Evolutionary conservation across 2,329 filamentous ascomycete genomes (phyloP).

Genomic region (Lojkania enalia): DNA sequence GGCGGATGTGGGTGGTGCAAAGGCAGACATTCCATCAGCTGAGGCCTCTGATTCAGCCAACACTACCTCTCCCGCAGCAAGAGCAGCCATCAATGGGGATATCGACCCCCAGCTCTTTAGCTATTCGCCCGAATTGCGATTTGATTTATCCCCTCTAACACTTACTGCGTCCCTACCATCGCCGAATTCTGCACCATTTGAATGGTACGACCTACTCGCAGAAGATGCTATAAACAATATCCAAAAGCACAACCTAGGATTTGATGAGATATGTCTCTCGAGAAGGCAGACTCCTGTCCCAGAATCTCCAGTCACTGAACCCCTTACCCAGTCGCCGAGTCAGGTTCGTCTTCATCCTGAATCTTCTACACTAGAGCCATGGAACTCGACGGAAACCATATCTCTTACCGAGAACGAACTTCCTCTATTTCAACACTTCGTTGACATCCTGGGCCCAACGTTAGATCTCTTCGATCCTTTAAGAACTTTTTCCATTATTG

Average conservation of each 20-base stretch:
- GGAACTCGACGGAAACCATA: constrained; percentile 29
- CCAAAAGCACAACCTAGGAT: constrained; percentile 39
- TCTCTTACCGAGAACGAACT: constrained; percentile 43
- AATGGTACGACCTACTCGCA: constrained; percentile 55
- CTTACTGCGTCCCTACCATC: constrained; percentile 41
- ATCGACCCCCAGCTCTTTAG: constrained; percentile 23
- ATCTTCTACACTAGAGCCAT: constrained; percentile 24
- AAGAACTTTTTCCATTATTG: constrained; percentile 42
- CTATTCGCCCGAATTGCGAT: constrained; percentile 36
- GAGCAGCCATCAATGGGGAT: constrained; percentile 23
- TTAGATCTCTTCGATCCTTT: constrained; percentile 51
- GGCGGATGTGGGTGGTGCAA: no score
- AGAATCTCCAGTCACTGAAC: constrained; percentile 20
- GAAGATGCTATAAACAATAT: constrained; percentile 48
- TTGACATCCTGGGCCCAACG: constrained; percentile 43
- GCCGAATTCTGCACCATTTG: constrained; percentile 51
- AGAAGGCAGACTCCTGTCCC: constrained; percentile 29
- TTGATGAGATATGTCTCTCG: constrained; percentile 30
- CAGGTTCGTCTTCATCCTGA: constrained; percentile 6
- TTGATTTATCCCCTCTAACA: constrained; percentile 35
- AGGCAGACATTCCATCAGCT: no score
- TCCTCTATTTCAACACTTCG: constrained; percentile 46
- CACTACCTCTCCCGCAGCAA: constrained; percentile 20
- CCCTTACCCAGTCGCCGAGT: constrained; percentile 15
- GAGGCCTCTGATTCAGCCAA: not conserved